These are phyloP conservation scores for Psilocybe azurescens DNA, from an alignment of 768 basidiomycete species.

Conservation along the genomic window DNA sequence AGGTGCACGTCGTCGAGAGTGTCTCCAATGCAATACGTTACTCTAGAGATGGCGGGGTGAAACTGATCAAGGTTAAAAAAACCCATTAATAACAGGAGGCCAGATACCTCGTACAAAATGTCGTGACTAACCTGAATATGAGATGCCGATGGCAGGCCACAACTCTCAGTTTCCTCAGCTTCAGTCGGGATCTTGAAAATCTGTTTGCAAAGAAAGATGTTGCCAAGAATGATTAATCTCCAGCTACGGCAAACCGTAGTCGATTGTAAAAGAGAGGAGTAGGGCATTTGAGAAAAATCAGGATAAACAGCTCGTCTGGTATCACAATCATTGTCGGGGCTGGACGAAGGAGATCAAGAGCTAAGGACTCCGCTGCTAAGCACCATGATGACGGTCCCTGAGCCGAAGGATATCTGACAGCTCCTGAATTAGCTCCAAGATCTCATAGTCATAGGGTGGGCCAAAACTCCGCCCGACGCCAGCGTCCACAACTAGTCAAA, in stretches of 20 bases:
- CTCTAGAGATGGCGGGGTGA: conserved; percentile 18
- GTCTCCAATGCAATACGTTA: conserved; percentile 22
- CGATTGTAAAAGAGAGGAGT: conserved; percentile 14
- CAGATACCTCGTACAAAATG: background rate
- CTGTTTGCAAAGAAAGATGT: conserved; percentile 8
- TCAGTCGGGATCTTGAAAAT: conserved; percentile 16
- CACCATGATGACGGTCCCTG: background rate
- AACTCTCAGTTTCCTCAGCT: background rate
- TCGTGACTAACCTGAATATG: background rate
- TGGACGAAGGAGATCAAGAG: background rate
- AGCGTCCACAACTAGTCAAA: too few species aligned
- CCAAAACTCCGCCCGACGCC: too few species aligned
- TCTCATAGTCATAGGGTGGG: background rate
- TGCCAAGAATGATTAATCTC: conserved; percentile 10
- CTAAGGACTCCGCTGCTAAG: background rate
- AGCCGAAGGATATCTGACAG: background rate
- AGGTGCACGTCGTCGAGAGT: background rate
- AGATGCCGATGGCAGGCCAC: background rate
- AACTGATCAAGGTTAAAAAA: conserved; percentile 5
- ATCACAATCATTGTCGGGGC: background rate
- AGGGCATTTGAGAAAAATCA: conserved; percentile 13
- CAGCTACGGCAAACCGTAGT: conserved; percentile 21
- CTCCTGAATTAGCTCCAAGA: background rate
- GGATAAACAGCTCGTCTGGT: conserved; percentile 18
- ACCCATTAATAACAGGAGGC: background rate